Evolutionary conservation across 208 protist genomes (phyloP).

Genomic region (Leishmania arabica): DNA sequence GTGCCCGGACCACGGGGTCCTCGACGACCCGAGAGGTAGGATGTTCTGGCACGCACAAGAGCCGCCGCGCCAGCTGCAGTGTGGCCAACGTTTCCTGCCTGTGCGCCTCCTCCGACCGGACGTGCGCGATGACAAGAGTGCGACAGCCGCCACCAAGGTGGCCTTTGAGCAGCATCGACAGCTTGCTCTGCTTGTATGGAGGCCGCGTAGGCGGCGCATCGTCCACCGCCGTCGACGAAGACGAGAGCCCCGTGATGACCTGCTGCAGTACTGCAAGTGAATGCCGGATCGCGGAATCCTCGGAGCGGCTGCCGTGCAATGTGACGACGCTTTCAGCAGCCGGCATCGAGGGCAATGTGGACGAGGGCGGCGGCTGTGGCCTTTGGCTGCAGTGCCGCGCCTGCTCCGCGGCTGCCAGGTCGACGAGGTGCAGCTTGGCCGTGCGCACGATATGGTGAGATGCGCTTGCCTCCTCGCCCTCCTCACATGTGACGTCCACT

Average conservation of each 20-base stretch:
- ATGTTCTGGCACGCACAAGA: conserved; percentile 84
- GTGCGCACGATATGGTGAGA: conserved; percentile 35
- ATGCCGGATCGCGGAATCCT: conserved; percentile 42
- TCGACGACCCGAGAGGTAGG: conserved; percentile 58
- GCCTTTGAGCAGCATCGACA: conserved; percentile 93
- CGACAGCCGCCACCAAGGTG: conserved; percentile 71
- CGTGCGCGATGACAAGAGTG: conserved; percentile 90
- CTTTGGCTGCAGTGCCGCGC: conserved; percentile 11
- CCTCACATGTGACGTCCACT: conserved; percentile 51
- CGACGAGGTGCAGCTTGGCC: conserved; percentile 89
- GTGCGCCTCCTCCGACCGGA: conserved; percentile 53
- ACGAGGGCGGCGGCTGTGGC: conserved; percentile 18
- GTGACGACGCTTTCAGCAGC: not conserved
- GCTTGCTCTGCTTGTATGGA: conserved; percentile 84
- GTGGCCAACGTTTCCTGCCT: conserved; percentile 84
- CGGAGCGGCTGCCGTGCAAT: not conserved
- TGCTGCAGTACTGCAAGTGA: conserved; percentile 93
- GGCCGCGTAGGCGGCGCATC: not conserved
- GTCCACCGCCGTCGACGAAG: not conserved
- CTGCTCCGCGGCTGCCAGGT: conserved; percentile 86
- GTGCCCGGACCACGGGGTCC: conserved; percentile 74
- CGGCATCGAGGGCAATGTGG: not conserved
- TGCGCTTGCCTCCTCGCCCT: conserved; percentile 8
- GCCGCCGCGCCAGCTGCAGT: conserved; percentile 87
- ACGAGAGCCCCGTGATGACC: conserved; percentile 79